Evolutionary conservation across 2,329 filamentous ascomycete genomes (phyloP).

Genomic region (Lasiodiplodia hormozganensis): DNA sequence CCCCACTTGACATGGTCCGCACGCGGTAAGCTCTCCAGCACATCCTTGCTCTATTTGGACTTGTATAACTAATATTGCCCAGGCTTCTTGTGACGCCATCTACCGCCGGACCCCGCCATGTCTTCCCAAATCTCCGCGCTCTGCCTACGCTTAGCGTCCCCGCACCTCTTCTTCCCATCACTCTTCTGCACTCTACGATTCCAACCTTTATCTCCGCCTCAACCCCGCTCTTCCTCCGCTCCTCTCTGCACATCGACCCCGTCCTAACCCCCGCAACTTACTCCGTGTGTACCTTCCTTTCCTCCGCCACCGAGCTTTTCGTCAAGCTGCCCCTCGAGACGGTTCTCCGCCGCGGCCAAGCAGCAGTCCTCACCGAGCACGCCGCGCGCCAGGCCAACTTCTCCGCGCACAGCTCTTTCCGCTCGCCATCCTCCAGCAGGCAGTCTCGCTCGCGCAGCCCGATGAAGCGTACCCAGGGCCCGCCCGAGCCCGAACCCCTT

Average conservation of each 20-base stretch:
- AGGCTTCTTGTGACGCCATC: slow-evolving; percentile 84
- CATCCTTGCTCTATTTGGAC: neutral
- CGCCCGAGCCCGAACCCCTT: slow-evolving; percentile 35
- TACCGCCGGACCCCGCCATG: slow-evolving; percentile 75
- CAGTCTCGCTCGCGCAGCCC: slow-evolving; percentile 19
- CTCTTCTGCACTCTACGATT: slow-evolving; percentile 82
- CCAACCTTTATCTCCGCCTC: slow-evolving; percentile 84
- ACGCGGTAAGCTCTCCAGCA: slow-evolving; percentile 60
- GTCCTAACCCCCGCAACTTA: slow-evolving; percentile 82
- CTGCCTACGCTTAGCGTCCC: slow-evolving; percentile 76
- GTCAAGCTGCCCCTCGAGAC: slow-evolving; percentile 91
- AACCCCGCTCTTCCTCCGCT: slow-evolving; percentile 83
- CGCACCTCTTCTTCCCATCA: slow-evolving; percentile 76
- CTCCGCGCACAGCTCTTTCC: slow-evolving; percentile 37
- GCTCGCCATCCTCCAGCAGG: slow-evolving; percentile 29
- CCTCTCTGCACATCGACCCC: slow-evolving; percentile 83
- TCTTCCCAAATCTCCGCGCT: slow-evolving; percentile 76
- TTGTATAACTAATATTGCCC: slow-evolving; percentile 30
- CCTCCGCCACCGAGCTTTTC: slow-evolving; percentile 80
- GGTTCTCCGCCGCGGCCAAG: slow-evolving; percentile 85
- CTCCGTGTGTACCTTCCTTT: slow-evolving; percentile 80
- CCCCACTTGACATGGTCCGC: slow-evolving; percentile 88
- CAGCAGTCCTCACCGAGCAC: slow-evolving; percentile 62
- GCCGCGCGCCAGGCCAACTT: slow-evolving; percentile 43
- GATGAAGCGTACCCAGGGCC: neutral